These are phyloP conservation scores for Shiraia bambusicola DNA, from an alignment of 2,329 filamentous ascomycete genomes.

Conservation along the genomic window DNA sequence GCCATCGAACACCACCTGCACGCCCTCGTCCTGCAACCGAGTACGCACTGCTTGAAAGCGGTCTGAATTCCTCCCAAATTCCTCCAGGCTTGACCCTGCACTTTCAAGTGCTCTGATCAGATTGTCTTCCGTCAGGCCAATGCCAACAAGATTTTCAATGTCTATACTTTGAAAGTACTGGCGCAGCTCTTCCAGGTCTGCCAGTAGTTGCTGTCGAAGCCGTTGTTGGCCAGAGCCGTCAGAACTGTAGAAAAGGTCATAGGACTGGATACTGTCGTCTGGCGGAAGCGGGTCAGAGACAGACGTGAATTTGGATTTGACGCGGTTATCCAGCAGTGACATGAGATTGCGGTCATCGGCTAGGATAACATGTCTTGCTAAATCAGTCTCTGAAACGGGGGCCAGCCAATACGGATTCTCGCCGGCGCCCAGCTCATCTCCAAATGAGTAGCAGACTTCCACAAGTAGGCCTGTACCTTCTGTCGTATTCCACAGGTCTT, in stretches of 20 bases:
- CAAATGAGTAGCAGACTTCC: constrained; percentile 62
- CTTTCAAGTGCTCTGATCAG: constrained; percentile 22
- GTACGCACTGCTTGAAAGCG: constrained; percentile 21
- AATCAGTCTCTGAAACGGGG: constrained; percentile 44
- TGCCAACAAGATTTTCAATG: constrained; percentile 20
- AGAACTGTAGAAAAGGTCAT: constrained; percentile 13
- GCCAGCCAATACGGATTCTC: constrained; percentile 37
- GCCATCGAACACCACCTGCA: constrained; percentile 30
- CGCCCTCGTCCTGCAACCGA: constrained; percentile 26
- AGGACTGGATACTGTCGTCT: constrained; percentile 43
- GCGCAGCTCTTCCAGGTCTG: constrained; percentile 28
- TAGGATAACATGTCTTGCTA: constrained; percentile 76
- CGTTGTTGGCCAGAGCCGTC: constrained; percentile 5
- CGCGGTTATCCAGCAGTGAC: constrained; percentile 64
- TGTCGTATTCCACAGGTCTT: constrained; percentile 83
- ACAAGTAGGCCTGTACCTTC: constrained; percentile 69
- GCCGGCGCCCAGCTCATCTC: constrained; percentile 26
- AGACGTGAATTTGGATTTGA: constrained; percentile 58
- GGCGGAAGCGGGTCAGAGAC: constrained; percentile 84
- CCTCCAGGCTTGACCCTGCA: constrained; percentile 23
- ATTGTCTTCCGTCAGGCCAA: constrained; percentile 19
- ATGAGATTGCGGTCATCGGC: constrained; percentile 74
- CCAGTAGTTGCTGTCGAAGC: constrained; percentile 19
- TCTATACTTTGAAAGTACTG: constrained; percentile 32
- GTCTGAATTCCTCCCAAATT: constrained; percentile 32